Conservation (phyloP, 176 grass and related monocot genomes). For the Leersia perrieri region DNA sequence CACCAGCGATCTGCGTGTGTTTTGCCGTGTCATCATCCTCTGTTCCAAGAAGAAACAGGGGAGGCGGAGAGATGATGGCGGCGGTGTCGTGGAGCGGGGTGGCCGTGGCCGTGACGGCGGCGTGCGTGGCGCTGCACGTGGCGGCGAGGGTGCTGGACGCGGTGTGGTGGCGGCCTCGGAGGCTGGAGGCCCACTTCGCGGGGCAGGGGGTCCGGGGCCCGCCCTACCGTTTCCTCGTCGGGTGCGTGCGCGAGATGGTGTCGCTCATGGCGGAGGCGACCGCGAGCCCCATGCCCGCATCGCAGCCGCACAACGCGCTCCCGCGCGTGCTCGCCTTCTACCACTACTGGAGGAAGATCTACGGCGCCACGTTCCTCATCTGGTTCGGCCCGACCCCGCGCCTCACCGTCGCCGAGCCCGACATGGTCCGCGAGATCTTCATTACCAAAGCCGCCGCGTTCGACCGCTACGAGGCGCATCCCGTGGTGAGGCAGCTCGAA, state of each 20-base stretch:
- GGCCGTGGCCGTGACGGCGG: conserved; percentile 2
- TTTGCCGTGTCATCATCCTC: neutral
- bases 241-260: conserved; percentile 80
- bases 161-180: conserved; percentile 73
- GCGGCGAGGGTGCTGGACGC: conserved; percentile 52
- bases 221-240: conserved; percentile 68
- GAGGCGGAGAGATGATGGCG: neutral
- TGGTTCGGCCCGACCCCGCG: conserved; percentile 89
- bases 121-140: conserved; percentile 41
- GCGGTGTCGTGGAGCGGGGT: conserved; percentile 21
- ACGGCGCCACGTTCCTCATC: conserved; percentile 78
- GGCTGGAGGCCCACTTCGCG: conserved; percentile 70
- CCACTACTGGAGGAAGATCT: conserved; percentile 84
- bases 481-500: conserved; percentile 75
- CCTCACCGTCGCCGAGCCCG: conserved; percentile 67
- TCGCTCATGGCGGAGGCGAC: conserved; percentile 66
- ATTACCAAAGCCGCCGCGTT: conserved; percentile 52
- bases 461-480: conserved; percentile 82
- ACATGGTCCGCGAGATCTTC: conserved; percentile 69
- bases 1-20: neutral
- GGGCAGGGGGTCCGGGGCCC: conserved; percentile 72
- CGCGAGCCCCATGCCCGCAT: conserved; percentile 55
- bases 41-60: conserved; percentile 16
- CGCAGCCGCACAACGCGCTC: conserved; percentile 63
- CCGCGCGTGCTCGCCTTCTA: conserved; percentile 87